phyloP scores from a whole-genome alignment of 495 filamentous ascomycete species.

The Xylaria castorea region DNA sequence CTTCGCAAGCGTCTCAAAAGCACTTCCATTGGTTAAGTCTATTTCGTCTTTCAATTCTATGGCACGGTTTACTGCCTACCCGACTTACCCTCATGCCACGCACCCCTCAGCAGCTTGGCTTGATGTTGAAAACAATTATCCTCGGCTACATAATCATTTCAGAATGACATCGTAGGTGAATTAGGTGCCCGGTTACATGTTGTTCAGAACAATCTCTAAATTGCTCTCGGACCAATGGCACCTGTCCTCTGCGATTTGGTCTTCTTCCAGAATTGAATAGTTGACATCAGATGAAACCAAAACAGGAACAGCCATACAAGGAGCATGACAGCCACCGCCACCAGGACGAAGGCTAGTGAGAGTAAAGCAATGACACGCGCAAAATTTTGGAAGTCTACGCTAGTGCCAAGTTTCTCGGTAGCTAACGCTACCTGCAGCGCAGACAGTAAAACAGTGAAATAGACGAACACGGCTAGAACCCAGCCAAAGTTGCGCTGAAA shows the following conservation, averaged over 20 bases:
- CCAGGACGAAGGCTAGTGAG: slow-evolving; percentile 33
- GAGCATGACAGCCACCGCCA: slow-evolving; percentile 26
- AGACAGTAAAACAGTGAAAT: slow-evolving; percentile 55
- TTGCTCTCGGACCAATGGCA: not conserved
- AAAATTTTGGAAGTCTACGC: slow-evolving; percentile 45
- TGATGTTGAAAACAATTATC: too few relatives aligned
- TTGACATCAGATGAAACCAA: slow-evolving; percentile 30
- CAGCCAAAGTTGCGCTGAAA: slow-evolving; percentile 53
- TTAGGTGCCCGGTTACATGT: not conserved
- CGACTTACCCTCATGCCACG: not conserved
- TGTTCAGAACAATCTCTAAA: not conserved
- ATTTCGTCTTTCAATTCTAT: too few relatives aligned
- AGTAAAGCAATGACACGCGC: slow-evolving; percentile 38
- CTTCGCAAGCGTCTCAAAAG: too few relatives aligned
- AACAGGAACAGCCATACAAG: slow-evolving; percentile 30
- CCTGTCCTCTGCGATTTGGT: not conserved
- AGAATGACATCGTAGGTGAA: not conserved
- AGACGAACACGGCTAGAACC: slow-evolving; percentile 50
- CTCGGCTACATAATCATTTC: not conserved
- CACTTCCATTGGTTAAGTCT: too few relatives aligned
- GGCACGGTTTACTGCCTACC: too few relatives aligned
- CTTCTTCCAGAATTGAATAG: slow-evolving; percentile 23
- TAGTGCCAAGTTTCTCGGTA: slow-evolving; percentile 43
- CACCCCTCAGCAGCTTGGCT: not conserved
- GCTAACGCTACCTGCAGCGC: slow-evolving; percentile 63